Conservation (phyloP, 306 rosid genomes). For the Gastrolobium bilobum region DNA sequence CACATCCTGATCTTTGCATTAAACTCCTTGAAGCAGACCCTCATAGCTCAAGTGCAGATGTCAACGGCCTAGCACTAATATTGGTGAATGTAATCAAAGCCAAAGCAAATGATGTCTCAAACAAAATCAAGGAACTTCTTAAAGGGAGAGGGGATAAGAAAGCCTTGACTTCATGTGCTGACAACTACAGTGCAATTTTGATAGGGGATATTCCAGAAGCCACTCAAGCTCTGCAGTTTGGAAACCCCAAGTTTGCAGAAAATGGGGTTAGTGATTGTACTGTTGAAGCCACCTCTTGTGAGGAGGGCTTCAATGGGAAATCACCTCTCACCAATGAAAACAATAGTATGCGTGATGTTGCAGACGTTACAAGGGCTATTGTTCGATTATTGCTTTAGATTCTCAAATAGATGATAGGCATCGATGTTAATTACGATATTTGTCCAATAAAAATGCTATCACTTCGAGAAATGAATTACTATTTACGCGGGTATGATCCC, state of each 20-base stretch:
- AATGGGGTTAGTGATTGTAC: conserved; percentile 30
- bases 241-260: conserved; percentile 53
- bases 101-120: not conserved
- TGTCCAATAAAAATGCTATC: too few relatives aligned
- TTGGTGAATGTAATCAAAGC: conserved; percentile 42
- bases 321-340: conserved; percentile 44
- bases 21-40: conserved; percentile 43
- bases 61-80: conserved; percentile 42
- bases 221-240: conserved; percentile 42
- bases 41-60: conserved; percentile 29
- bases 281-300: conserved; percentile 47
- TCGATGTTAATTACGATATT: too few relatives aligned
- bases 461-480: too few relatives aligned
- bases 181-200: not conserved
- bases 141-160: not conserved
- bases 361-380: conserved; percentile 42
- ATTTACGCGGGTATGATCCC: too few relatives aligned
- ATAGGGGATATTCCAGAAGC: conserved; percentile 45
- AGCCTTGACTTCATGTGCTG: conserved; percentile 33
- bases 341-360: conserved; percentile 17
- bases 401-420: not conserved
- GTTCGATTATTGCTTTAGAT: conserved; percentile 45
- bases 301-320: conserved; percentile 4
- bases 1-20: conserved; percentile 39
- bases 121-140: conserved; percentile 17